Evolutionary conservation across 2,329 filamentous ascomycete genomes (phyloP), one percentile per base, ranked within the genome.

Genomic region (Fusarium ramigenum): DNA sequence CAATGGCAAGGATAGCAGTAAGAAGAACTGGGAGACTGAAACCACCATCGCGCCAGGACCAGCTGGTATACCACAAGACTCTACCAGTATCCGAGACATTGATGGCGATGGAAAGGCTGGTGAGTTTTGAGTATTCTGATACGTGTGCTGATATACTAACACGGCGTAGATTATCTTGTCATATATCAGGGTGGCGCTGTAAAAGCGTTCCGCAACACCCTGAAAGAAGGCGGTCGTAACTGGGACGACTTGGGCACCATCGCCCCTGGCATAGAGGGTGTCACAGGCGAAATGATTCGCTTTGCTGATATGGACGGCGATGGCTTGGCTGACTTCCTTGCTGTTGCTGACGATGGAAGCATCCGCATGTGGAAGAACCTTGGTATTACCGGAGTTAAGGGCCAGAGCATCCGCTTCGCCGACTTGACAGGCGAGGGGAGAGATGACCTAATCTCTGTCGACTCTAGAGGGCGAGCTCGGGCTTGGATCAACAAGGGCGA

Each of bases 321-420:
- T 14, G 67, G 72, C 21, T 43, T 66, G 16, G 32, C 72, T 7
- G 72, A 74, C n/a, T 74, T 73, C 47, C 66, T 74, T 10, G 66
- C 70, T 11, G 61, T 73, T 23, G 52, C 25, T 0, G 34, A 69
- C 1, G 70, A 74, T 18, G 67, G 70, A 28, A 71, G 67, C 15
- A 71, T 73, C 21, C 60, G 66, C 9, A 73, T 74, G 70, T 74
- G 70, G 72, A 74, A 71, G 61, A 73, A 74, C 42, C 56, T 71
- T 32, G 66, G 72, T 11, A 67, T 69, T 30, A 9, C 14, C 0
- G 54, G 43, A 7, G 10, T 5, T 28, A 71, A 47, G 18, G 62
- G 47, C 12, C 14, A 34, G n/a, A 36, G 57, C 6, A 46, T 71
- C 9, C 68, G 57, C 5, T 44, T 71, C 3, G 65, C 68, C 3